phyloP scores from a whole-genome alignment of 2,329 filamentous ascomycete genomes.

The Botrytis fragariae region DNA sequence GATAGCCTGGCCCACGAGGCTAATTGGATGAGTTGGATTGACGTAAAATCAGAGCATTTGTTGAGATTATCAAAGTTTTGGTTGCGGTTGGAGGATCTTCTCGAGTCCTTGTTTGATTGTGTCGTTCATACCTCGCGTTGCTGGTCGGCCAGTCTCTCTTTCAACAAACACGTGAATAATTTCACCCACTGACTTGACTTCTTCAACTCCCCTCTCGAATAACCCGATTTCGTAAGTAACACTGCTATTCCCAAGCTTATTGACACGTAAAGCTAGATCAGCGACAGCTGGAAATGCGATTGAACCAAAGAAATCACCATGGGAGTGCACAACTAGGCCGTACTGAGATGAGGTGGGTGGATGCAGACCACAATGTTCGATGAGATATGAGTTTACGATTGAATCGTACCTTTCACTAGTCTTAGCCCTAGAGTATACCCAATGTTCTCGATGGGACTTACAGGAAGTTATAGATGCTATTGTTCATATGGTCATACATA shows the following conservation, averaged over 20 bases:
- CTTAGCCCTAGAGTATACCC: background rate
- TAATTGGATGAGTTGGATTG: background rate
- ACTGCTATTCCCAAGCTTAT: slow-evolving; percentile 79
- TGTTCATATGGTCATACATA: slow-evolving; percentile 94
- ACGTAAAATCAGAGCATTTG: background rate
- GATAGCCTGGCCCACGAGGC: background rate
- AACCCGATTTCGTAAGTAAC: slow-evolving; percentile 88
- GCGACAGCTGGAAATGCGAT: slow-evolving; percentile 79
- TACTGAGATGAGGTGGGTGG: slow-evolving; percentile 70
- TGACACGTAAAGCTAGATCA: slow-evolving; percentile 78
- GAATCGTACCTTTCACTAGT: slow-evolving; percentile 67
- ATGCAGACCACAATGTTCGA: slow-evolving; percentile 70
- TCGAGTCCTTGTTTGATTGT: slow-evolving; percentile 58
- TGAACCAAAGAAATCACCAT: slow-evolving; percentile 81
- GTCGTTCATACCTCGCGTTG: slow-evolving; percentile 59
- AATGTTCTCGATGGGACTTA: slow-evolving; percentile 38
- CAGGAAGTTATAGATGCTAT: slow-evolving; percentile 81
- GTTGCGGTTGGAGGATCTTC: slow-evolving; percentile 47
- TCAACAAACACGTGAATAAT: slow-evolving; percentile 91
- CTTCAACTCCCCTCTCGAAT: slow-evolving; percentile 70
- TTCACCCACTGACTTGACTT: slow-evolving; percentile 79
- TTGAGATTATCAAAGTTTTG: slow-evolving; percentile 30
- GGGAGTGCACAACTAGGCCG: slow-evolving; percentile 79
- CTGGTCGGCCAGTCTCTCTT: slow-evolving; percentile 66
- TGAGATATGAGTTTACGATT: slow-evolving; percentile 84